phyloP scores from a whole-genome alignment of 2,329 filamentous ascomycete genomes.

The Daldinia sp. region DNA sequence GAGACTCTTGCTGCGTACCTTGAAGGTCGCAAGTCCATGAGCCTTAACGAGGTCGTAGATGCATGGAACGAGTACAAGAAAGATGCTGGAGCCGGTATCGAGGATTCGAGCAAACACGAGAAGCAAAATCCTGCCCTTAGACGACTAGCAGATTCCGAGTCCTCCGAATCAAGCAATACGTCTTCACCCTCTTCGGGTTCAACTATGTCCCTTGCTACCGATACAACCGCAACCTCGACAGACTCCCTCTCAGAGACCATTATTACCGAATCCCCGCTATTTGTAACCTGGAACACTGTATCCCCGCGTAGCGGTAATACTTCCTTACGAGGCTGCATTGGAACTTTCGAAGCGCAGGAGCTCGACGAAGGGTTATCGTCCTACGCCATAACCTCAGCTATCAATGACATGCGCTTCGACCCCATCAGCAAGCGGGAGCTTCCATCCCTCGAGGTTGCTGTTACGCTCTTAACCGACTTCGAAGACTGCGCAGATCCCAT shows the following conservation, averaged over 20 bases:
- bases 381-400: constrained; percentile 84
- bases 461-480: constrained; percentile 89
- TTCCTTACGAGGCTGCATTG: constrained; percentile 91
- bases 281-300: constrained; percentile 93
- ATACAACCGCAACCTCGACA: constrained; percentile 60
- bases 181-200: constrained; percentile 50
- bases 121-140: constrained; percentile 50
- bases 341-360: constrained; percentile 86
- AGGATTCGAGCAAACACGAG: constrained; percentile 63
- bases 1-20: constrained; percentile 84
- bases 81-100: constrained; percentile 44
- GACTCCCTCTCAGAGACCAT: constrained; percentile 55
- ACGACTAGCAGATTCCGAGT: constrained; percentile 45
- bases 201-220: constrained; percentile 54
- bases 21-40: constrained; percentile 74
- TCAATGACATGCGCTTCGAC: constrained; percentile 72
- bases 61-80: constrained; percentile 4
- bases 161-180: constrained; percentile 47
- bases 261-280: constrained; percentile 76
- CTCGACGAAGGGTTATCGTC: constrained; percentile 78
- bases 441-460: constrained; percentile 70
- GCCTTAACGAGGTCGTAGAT: constrained; percentile 70
- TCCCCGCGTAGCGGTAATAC: constrained; percentile 67
- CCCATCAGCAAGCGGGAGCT: constrained; percentile 68
- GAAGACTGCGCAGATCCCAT: constrained; percentile 78